Percentiles rank a stretch among this genome's conserved stretches.
Conservation (phyloP, 2,329 filamentous ascomycete species). For the Exserohilum turcica region DNA sequence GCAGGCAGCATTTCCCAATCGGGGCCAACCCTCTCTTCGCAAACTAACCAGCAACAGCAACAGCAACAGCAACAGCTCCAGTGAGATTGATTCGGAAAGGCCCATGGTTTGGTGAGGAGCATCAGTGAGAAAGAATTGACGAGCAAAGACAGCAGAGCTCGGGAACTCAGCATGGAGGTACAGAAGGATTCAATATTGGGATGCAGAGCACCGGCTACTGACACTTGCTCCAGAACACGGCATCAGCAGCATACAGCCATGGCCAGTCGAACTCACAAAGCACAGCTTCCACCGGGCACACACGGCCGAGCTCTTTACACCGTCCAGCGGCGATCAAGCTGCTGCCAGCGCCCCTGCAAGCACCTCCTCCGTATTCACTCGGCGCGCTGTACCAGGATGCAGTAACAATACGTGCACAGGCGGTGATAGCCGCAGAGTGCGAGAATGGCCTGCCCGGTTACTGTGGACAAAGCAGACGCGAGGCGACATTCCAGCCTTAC, state of each 20-base stretch:
- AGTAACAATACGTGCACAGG: not conserved
- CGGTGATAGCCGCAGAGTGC: not conserved
- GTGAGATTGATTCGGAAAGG: not conserved
- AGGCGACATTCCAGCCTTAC: slow-evolving; percentile 7
- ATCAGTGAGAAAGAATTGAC: not conserved
- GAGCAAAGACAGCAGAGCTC: not conserved
- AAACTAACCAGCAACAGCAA: not conserved
- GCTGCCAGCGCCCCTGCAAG: slow-evolving; percentile 2
- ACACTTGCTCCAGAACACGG: slow-evolving; percentile 6
- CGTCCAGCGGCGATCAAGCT: slow-evolving; percentile 4
- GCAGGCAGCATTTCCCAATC: slow-evolving; percentile 7
- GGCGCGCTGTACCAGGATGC: not conserved
- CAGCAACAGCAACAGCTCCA: not conserved
- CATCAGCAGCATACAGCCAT: not conserved
- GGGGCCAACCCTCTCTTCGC: not conserved
- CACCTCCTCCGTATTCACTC: slow-evolving; percentile 6
- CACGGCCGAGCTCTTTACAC: slow-evolving; percentile 4
- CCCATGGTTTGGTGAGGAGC: not conserved
- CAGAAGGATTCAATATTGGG: not conserved
- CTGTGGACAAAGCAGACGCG: not conserved
- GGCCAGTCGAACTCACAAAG: not conserved
- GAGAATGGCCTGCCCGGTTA: slow-evolving; percentile 32
- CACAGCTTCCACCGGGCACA: not conserved
- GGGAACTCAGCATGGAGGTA: slow-evolving; percentile 11
- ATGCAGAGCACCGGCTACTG: not conserved